Evolutionary conservation across 1,284 basidiomycete genomes (phyloP), one percentile per base, ranked within the genome.

Genomic region (Ganoderma sinense): DNA sequence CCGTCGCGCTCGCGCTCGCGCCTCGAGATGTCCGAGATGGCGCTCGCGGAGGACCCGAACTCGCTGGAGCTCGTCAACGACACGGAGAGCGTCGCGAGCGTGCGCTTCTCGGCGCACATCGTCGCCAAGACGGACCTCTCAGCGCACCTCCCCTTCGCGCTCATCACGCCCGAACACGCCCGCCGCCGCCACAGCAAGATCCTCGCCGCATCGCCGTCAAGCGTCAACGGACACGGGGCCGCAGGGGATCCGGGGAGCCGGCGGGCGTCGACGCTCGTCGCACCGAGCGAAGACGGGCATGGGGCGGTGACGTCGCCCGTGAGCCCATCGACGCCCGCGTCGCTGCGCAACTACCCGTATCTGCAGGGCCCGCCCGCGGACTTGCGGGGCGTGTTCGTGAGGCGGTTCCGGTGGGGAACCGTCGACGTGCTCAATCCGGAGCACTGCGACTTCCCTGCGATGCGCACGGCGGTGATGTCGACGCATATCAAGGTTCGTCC

Each of bases 401-500:
- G 94, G 70, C 90, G 88, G 77, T 95, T 91, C 79, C 83, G 94
- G 75, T 95, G 94, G 94, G 94, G 94, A 23, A 92, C 87, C 29
- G 85, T 95, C 69, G 94, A 95, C 80, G 94, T 95, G 69, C 87
- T 95, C 58, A 86, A 94, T 78, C 93, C 94, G 65, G 85, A 84
- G 62, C 94, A 95, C 76, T 95, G 94, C 74, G 94, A 95, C 81
- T 95, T 94, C 78, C 88, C 92, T 62, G 92, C 94, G 72, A 81
- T 95, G 80, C 86, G 94, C 74, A 94, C 91, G 23, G 91, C 91
- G 63, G 86, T 95, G 62, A 80, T 95, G 72, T 90, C 91, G 33
- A 94, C 92, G 61, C 93, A 94, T 81, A 85, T 94, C 81, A 93
- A 92, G 84, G 93, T 93, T 59, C 56, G 56, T 59, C 20, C 16